Conservation (phyloP, 345 rosid genomes). For the Lumnitzera racemosa region DNA sequence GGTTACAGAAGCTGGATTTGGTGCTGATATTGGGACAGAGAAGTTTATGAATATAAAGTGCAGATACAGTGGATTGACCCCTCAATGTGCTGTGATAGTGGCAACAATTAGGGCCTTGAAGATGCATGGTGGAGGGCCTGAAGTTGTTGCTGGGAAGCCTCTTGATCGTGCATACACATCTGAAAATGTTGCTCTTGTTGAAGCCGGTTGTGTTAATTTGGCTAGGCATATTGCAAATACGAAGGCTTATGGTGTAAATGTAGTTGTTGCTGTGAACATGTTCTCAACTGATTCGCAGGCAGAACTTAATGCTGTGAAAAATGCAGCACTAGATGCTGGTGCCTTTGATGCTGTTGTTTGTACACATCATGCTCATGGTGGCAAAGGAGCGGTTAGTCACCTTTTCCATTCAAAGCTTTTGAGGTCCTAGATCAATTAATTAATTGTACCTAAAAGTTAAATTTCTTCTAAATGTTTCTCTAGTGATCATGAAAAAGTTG, state of each 20-base stretch:
- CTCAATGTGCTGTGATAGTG: slow-evolving; percentile 94
- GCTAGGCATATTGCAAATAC: slow-evolving; percentile 89
- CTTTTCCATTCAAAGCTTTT: neutral
- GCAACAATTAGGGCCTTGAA: slow-evolving; percentile 97
- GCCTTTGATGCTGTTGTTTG: slow-evolving; percentile 92
- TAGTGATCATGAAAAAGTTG: no score
- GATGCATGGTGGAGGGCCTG: slow-evolving; percentile 99
- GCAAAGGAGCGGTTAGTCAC: slow-evolving; percentile 85
- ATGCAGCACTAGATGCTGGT: slow-evolving; percentile 76
- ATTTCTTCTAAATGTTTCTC: no score
- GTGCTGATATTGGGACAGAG: slow-evolving; percentile 94
- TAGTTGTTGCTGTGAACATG: slow-evolving; percentile 92
- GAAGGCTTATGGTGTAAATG: slow-evolving; percentile 82
- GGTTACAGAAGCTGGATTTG: slow-evolving; percentile 98
- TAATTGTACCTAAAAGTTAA: no score
- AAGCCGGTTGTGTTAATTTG: slow-evolving; percentile 91
- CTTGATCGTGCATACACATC: slow-evolving; percentile 80
- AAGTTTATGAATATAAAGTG: slow-evolving; percentile 97
- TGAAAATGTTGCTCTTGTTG: slow-evolving; percentile 85
- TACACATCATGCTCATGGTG: slow-evolving; percentile 96
- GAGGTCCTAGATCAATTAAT: neutral
- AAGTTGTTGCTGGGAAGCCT: slow-evolving; percentile 96
- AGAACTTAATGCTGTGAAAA: slow-evolving; percentile 80
- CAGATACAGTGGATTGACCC: slow-evolving; percentile 75
- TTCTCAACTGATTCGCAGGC: slow-evolving; percentile 87